These are phyloP conservation scores for Albugo laibachii DNA, from an alignment of 352 stramenopile genomes.

Conservation along the genomic window DNA sequence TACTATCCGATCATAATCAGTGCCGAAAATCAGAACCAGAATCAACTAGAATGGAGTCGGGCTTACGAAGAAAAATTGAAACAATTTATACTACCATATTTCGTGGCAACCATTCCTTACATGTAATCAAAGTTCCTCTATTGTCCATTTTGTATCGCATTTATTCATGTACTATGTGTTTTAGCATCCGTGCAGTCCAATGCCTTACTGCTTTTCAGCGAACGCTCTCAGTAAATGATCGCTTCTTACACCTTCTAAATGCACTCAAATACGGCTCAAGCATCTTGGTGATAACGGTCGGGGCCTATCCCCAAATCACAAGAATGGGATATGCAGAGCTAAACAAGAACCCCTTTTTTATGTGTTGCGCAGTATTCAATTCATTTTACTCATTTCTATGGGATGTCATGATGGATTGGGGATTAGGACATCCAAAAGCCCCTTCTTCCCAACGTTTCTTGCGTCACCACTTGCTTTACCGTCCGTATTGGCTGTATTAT, in stretches of 20 bases:
- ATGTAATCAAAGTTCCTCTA: constrained; percentile 16
- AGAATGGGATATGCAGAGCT: constrained; percentile 18
- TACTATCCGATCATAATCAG: constrained; percentile 16
- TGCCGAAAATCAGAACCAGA: too few relatives aligned
- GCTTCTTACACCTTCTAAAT: constrained; percentile 66
- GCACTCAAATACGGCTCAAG: constrained; percentile 76
- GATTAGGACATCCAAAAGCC: constrained; percentile 55
- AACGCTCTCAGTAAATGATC: constrained; percentile 38
- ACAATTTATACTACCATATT: constrained; percentile 43
- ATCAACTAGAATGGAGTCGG: too few relatives aligned
- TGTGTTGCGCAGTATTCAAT: constrained; percentile 74
- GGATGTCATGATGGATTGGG: constrained; percentile 97
- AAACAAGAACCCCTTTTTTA: constrained; percentile 45
- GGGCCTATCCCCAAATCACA: constrained; percentile 42
- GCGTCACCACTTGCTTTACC: constrained; percentile 46
- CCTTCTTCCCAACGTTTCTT: constrained; percentile 21
- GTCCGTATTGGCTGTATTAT: constrained; percentile 75
- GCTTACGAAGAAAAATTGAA: constrained; percentile 52
- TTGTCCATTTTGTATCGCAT: not conserved
- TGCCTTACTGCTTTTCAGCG: constrained; percentile 68
- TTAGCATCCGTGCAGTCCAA: constrained; percentile 52
- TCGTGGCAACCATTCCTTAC: constrained; percentile 46
- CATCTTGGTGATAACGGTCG: constrained; percentile 54
- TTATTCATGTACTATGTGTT: constrained; percentile 1
- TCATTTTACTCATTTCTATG: constrained; percentile 93